A percentile compares a stretch with the other conserved stretches of the same genome.
Evolutionary conservation across 495 filamentous ascomycete genomes (phyloP).

Genomic region (Durotheca rogersii): DNA sequence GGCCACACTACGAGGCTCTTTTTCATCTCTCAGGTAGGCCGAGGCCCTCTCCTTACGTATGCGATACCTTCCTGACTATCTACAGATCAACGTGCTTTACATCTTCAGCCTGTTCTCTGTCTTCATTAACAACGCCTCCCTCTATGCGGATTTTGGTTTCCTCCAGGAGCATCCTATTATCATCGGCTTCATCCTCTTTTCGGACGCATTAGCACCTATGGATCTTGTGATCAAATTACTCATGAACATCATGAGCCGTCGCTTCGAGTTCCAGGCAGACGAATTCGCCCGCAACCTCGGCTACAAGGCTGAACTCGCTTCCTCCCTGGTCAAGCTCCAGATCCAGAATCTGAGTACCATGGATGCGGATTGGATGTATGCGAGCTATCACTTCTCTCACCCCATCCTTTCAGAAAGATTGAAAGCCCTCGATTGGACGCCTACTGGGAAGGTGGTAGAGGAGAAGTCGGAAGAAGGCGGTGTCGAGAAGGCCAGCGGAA

Average conservation of each 20-base stretch:
- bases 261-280: conserved; percentile 95
- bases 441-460: conserved; percentile 47
- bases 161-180: conserved; percentile 82
- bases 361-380: conserved; percentile 98
- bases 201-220: conserved; percentile 86
- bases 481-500: conserved; percentile 37
- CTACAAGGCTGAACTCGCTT: conserved; percentile 79
- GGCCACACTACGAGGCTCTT: conserved; percentile 94
- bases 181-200: conserved; percentile 95
- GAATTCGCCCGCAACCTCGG: conserved; percentile 82
- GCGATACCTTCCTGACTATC: conserved; percentile 30
- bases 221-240: conserved; percentile 88
- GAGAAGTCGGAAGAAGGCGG: conserved; percentile 36
- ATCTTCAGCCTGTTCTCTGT: conserved; percentile 95
- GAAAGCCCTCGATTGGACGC: conserved; percentile 78
- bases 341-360: conserved; percentile 97
- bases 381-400: conserved; percentile 96
- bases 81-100: conserved; percentile 79
- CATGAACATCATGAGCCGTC: conserved; percentile 93
- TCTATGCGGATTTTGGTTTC: conserved; percentile 92
- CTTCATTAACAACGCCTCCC: conserved; percentile 90
- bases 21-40: conserved; percentile 76
- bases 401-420: conserved; percentile 92
- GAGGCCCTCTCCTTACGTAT: neutral
- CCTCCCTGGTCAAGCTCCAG: conserved; percentile 92